Evolutionary conservation across 2,329 filamentous ascomycete species (phyloP), one percentile per base, ranked within the genome.

Genomic region (Didymella keratinophila): DNA sequence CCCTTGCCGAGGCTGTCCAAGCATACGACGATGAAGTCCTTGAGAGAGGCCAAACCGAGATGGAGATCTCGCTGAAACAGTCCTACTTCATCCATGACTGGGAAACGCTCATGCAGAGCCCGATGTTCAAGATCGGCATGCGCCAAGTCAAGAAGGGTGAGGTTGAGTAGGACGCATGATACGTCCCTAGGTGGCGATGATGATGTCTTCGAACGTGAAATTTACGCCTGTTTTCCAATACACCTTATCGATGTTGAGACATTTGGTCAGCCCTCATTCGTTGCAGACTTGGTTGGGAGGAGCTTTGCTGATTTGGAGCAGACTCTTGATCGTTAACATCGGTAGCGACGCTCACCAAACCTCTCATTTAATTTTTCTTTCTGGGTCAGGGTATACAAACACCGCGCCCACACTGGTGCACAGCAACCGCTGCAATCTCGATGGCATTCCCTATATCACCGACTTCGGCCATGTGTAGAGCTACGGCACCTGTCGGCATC

Each of bases 1-100:
- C 30, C 18, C 53, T 62, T 25, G 30, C 48, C 20, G 61, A 67
- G 16, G 70, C 66, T 4, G 57, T 73, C n/a, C 59, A 68, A 28
- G 67, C 51, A 28, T 72, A 70, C 51, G 64, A 79, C 48, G 62
- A 69, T 27, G 77, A 79, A 56, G 71, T 79, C 62, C 66, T 80
- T 18, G 63, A 71, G n/a, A 73, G 81, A 37, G 78, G 76, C 12
- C 77, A 76, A 9, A 76, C 77, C 30, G 81, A 84, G 64, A 80
- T 83, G 52, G 66, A 73, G 20, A 64, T 78, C 7, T 80, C 78
- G 27, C 73, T 78, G 23, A 69, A 74, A 56, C 82, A 82, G 62
- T 79, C 78, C 12, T 66, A 72, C 55, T 81, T 83, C 76, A 62
- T 83, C 34, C 80, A 83, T 66, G 76, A 83, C 36, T 70, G 68